These are phyloP conservation scores for Phialophora chinensis DNA, from an alignment of 2,329 filamentous ascomycete genomes.

Conservation along the genomic window DNA sequence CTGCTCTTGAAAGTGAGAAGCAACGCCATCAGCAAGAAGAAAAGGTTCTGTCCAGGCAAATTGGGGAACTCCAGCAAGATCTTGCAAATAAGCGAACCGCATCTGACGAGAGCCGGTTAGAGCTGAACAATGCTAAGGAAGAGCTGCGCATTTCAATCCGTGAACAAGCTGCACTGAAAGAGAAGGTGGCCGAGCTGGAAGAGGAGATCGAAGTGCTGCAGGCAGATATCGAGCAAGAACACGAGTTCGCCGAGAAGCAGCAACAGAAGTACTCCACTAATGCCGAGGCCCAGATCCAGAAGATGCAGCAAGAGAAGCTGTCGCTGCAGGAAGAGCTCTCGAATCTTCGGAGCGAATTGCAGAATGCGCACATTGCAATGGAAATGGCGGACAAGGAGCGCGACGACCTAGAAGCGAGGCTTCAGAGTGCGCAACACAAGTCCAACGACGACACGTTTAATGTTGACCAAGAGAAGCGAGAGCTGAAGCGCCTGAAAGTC, in stretches of 20 bases:
- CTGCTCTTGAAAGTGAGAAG: constrained; percentile 72
- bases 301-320: constrained; percentile 66
- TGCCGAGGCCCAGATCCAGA: constrained; percentile 62
- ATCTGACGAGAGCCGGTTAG: constrained; percentile 68
- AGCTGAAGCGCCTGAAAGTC: constrained; percentile 70
- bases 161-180: constrained; percentile 65
- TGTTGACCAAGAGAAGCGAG: constrained; percentile 71
- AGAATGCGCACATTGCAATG: constrained; percentile 62
- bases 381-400: constrained; percentile 68
- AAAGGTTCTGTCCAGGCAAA: constrained; percentile 71
- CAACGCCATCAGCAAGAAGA: constrained; percentile 76
- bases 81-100: constrained; percentile 70
- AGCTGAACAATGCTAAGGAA: constrained; percentile 70
- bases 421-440: constrained; percentile 59
- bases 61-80: constrained; percentile 75
- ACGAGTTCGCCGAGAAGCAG: constrained; percentile 64
- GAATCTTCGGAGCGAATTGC: constrained; percentile 65
- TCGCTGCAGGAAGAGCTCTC: constrained; percentile 67
- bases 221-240: constrained; percentile 67
- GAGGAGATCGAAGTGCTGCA: constrained; percentile 79
- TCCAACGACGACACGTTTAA: constrained; percentile 64
- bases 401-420: constrained; percentile 68
- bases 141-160: constrained; percentile 72
- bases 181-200: constrained; percentile 71
- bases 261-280: constrained; percentile 65